These are phyloP conservation scores for Blastosporella zonata DNA, from an alignment of 1,284 basidiomycete genomes.

Conservation along the genomic window DNA sequence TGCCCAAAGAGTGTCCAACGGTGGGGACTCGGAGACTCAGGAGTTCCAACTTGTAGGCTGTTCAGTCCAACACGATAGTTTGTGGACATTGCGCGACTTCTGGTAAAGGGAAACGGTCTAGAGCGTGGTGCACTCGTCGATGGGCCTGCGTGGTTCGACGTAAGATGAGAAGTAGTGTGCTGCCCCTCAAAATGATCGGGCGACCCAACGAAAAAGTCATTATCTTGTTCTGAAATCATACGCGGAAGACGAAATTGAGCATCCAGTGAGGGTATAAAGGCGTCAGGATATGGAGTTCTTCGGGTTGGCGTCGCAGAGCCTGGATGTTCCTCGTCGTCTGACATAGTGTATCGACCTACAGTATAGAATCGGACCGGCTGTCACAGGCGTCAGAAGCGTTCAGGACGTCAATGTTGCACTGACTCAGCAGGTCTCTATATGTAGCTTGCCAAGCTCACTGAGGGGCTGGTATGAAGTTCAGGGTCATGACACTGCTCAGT, in stretches of 20 bases:
- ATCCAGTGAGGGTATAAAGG: not conserved
- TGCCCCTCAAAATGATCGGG: conserved; percentile 19
- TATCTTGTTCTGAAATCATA: not conserved
- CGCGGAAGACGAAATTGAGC: not conserved
- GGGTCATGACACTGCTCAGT: not conserved
- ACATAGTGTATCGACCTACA: not conserved
- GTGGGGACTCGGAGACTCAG: conserved; percentile 24
- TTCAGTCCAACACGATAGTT: conserved; percentile 14
- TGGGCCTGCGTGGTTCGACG: conserved; percentile 7
- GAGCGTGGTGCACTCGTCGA: conserved; percentile 13
- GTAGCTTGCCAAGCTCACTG: not conserved
- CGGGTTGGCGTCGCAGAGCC: conserved; percentile 13
- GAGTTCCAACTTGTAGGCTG: conserved; percentile 14
- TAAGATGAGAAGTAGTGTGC: conserved; percentile 9
- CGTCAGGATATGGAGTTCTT: not conserved
- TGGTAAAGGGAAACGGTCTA: conserved; percentile 14
- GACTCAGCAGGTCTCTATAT: not conserved
- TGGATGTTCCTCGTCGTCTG: conserved; percentile 4
- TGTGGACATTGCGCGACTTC: conserved; percentile 12
- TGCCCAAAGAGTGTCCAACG: conserved; percentile 73
- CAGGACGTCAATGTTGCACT: not conserved
- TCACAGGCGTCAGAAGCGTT: not conserved
- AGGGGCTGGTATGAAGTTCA: not conserved
- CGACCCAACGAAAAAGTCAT: conserved; percentile 16
- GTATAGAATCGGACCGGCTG: not conserved